phyloP scores from a whole-genome alignment of 495 filamentous ascomycete genomes.

The Neurospora sp. region DNA sequence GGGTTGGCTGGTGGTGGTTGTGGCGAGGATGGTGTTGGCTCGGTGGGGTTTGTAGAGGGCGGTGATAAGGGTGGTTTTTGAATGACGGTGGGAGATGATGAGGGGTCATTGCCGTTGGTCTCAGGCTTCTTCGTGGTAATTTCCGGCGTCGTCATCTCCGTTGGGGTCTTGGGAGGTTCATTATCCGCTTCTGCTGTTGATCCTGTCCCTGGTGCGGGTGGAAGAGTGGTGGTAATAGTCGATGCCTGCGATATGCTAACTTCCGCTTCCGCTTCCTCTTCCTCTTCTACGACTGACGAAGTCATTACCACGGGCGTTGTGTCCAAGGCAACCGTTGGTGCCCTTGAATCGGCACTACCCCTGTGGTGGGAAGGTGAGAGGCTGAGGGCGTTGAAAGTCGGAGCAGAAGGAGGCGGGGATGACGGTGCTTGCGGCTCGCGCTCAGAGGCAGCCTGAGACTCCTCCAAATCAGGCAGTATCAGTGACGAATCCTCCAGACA shows the following conservation, averaged over 20 bases:
- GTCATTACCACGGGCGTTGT: conserved; percentile 22
- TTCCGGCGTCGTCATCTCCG: background rate
- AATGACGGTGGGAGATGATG: background rate
- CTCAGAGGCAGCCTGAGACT: conserved; percentile 6
- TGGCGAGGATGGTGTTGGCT: background rate
- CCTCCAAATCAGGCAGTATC: conserved; percentile 38
- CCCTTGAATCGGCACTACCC: conserved; percentile 3
- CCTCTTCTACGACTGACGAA: conserved; percentile 19
- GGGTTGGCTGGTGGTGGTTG: background rate
- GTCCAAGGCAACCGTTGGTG: conserved; percentile 24
- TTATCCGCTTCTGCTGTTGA: background rate
- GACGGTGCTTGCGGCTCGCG: background rate
- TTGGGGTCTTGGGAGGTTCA: background rate
- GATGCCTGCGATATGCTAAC: background rate
- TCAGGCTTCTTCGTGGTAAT: conserved; percentile 16
- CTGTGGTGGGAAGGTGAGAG: conserved; percentile 13
- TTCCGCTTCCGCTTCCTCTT: background rate
- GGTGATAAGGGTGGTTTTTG: background rate
- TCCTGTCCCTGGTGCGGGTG: conserved; percentile 6
- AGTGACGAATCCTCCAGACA: conserved; percentile 60
- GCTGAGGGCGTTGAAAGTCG: background rate
- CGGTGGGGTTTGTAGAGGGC: background rate
- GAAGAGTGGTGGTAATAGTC: background rate
- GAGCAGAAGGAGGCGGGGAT: background rate
- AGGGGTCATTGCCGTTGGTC: background rate